These are phyloP conservation scores for Lentinula sp. DNA, from an alignment of 768 basidiomycete species.

Conservation along the genomic window DNA sequence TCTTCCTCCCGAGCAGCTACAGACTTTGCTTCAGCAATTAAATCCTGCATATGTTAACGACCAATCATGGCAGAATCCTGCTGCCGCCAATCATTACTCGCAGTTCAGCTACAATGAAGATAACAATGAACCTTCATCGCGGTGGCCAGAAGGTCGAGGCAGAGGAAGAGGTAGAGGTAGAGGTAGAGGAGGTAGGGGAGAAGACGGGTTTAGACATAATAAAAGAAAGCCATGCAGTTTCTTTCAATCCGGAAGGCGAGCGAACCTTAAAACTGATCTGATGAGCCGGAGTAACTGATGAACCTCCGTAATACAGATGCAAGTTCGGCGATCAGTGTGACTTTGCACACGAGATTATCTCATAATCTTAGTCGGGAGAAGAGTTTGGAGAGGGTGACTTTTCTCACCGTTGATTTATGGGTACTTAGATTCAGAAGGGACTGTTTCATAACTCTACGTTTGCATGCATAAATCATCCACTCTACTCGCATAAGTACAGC, in stretches of 20 bases:
- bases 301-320: constrained; percentile 45
- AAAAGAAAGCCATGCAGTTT: constrained; percentile 89
- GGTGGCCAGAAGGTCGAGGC: constrained; percentile 39
- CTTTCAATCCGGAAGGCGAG: constrained; percentile 91
- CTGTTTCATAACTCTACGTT: neutral
- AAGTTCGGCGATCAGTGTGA: constrained; percentile 86
- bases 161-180: constrained; percentile 52
- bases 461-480: neutral
- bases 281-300: constrained; percentile 33
- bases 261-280: constrained; percentile 35
- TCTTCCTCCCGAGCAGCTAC: constrained; percentile 56
- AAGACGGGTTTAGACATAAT: constrained; percentile 67
- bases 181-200: constrained; percentile 46
- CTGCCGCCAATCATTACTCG: constrained; percentile 28
- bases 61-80: constrained; percentile 30
- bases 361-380: constrained; percentile 4
- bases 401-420: neutral
- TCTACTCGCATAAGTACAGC: neutral
- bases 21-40: constrained; percentile 47
- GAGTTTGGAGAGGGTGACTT: neutral
- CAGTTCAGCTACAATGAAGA: constrained; percentile 43
- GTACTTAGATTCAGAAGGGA: neutral
- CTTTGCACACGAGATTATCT: constrained; percentile 60
- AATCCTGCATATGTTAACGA: constrained; percentile 15
- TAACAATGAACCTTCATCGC: constrained; percentile 36